A percentile compares a stretch with the other conserved stretches of the same genome.
Evolutionary conservation across 2,329 filamentous ascomycete genomes (phyloP).

Genomic region (Tolypocladium capitatum): DNA sequence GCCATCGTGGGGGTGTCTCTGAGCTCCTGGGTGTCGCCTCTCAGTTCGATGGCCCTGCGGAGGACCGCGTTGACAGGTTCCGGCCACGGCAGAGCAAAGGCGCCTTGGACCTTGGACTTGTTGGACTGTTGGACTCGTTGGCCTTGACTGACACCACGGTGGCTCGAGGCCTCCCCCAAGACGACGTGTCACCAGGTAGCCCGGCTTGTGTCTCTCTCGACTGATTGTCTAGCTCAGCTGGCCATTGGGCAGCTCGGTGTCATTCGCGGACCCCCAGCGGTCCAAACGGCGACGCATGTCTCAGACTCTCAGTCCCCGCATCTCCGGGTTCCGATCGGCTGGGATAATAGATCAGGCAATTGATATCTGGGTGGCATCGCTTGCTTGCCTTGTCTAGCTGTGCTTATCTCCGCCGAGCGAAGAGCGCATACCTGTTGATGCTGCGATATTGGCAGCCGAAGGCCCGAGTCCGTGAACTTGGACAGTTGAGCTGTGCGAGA

Average conservation of each 20-base stretch:
- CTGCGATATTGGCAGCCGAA: neutral
- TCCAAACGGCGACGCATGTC: neutral
- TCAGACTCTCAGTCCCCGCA: neutral
- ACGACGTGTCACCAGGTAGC: neutral
- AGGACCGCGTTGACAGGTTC: neutral
- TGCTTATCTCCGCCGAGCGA: neutral
- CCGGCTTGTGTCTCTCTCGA: no score
- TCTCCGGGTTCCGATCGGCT: neutral
- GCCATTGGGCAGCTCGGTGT: no score
- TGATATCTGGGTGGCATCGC: neutral
- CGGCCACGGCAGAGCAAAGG: neutral
- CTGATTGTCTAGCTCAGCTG: no score
- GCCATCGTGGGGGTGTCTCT: neutral
- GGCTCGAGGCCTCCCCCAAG: neutral
- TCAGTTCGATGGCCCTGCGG: no score
- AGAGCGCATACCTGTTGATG: neutral
- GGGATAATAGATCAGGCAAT: neutral
- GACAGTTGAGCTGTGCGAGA: neutral
- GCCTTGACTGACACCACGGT: neutral
- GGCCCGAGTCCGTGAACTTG: neutral
- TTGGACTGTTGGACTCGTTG: no score
- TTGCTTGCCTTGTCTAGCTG: neutral
- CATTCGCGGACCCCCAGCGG: no score
- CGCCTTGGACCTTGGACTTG: no score
- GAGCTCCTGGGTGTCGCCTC: neutral